A percentile compares a stretch with the other conserved stretches of the same genome.
Evolutionary conservation across 208 protist species (phyloP).

Genomic region (Trypanosoma cruzi): DNA sequence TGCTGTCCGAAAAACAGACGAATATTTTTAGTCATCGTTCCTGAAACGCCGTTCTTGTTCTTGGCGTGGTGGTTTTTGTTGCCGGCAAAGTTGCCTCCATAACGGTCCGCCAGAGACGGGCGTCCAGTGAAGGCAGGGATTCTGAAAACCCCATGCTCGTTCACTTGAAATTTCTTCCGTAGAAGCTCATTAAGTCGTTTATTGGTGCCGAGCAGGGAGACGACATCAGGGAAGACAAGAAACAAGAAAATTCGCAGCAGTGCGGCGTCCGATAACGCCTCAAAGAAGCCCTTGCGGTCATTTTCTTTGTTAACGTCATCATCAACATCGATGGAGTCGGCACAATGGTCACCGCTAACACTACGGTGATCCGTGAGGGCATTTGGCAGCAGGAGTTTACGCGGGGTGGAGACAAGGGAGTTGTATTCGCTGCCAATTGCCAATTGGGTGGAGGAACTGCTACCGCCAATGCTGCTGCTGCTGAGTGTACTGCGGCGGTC

Average conservation of each 20-base stretch:
- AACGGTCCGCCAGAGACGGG: background rate
- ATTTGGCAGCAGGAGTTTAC: background rate
- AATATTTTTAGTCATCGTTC: background rate
- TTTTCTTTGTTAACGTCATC: background rate
- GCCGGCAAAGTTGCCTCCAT: background rate
- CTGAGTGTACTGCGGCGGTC: background rate
- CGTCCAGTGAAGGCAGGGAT: slow-evolving; percentile 26
- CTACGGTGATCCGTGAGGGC: background rate
- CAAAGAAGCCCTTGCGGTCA: background rate
- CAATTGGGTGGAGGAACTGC: slow-evolving; percentile 1
- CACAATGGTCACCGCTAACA: too few relatives aligned
- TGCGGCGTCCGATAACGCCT: slow-evolving; percentile 1
- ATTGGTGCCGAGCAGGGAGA: slow-evolving; percentile 7
- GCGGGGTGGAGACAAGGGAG: slow-evolving; percentile 6
- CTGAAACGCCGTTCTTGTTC: background rate
- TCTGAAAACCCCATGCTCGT: slow-evolving; percentile 21
- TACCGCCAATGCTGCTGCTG: slow-evolving; percentile 5
- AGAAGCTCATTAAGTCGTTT: slow-evolving; percentile 2
- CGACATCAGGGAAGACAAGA: slow-evolving; percentile 20
- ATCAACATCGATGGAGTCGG: background rate
- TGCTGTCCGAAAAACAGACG: slow-evolving; percentile 33
- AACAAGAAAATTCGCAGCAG: slow-evolving; percentile 13
- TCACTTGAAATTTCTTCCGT: slow-evolving; percentile 13
- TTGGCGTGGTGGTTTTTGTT: background rate
- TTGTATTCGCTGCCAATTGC: background rate